Base-by-base conservation (phyloP, 257 asterid species). In the Cinchona pubescens region DNA sequence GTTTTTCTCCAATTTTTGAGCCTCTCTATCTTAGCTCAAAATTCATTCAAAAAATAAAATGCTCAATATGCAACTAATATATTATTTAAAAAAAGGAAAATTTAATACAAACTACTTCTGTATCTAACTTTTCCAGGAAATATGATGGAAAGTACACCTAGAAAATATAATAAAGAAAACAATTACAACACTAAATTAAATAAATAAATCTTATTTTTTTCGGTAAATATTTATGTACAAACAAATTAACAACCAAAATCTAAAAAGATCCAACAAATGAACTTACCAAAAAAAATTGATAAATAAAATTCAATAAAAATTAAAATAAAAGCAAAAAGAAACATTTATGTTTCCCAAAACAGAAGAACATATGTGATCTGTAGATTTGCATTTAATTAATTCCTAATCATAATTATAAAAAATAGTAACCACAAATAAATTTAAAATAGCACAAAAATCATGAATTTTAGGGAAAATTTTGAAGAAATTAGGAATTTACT, bases 361-460 rank as follows among this genome's bases (percentile, higher is more conserved):
- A 51, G 29, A 11, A 35, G 35, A n/a, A n/a, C n/a, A n/a, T n/a
- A n/a, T n/a, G n/a, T n/a, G n/a, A 77, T 70, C 72, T 14, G 37
- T 51, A 69, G 80, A 77, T 77, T 72, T 72, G 25, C 80, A 35
- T 46, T 23, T n/a, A 70, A 35, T 62, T 23, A 76, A 65, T 64
- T 64, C 32, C 37, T 51, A 51, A 8, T 18, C 16, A 12, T 51
- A 5, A 19, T n/a, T 48, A 65, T 62, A 11, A 49, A 45, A 11
- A 65, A 68, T 60, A 15, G 11, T 72, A 69, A 29, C 42, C 43
- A 23, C 5, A 29, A 30, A 53, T 29, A 16, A 66, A 29, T 25
- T n/a, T n/a, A 64, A 49, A 32, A 27, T 15, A 18, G 21, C 11
- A 53, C 0, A 58, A 58, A 58, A 10, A 25, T 5, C 0, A 27